phyloP scores from a whole-genome alignment of 164 flowering plant genomes.

The Magnolia sinica region DNA sequence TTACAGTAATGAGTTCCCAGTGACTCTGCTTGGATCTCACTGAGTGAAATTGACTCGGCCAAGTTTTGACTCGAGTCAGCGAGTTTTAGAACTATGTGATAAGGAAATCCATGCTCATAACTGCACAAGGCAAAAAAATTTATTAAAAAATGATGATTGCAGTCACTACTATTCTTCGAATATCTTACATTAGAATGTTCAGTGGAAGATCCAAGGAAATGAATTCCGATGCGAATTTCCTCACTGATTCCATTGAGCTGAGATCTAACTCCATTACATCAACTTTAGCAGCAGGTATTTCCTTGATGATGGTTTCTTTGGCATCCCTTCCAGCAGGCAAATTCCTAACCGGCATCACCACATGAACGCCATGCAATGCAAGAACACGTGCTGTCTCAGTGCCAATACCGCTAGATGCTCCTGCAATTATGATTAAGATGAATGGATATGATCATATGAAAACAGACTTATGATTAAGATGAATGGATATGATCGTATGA shows the following conservation, averaged over 20 bases:
- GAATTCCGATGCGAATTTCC: conserved; percentile 60
- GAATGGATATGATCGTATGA: no score
- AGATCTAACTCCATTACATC: conserved; percentile 82
- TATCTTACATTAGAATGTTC: conserved; percentile 67
- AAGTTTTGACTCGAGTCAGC: no score
- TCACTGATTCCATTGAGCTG: conserved; percentile 59
- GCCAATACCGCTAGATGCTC: conserved; percentile 90
- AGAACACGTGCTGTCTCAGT: conserved; percentile 72
- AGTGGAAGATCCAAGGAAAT: conserved; percentile 48
- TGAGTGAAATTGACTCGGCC: no score
- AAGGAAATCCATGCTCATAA: neutral
- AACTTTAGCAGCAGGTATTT: conserved; percentile 54
- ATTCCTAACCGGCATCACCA: conserved; percentile 74
- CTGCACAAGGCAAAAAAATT: neutral
- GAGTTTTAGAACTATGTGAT: no score
- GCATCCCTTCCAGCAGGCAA: conserved; percentile 42
- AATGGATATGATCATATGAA: no score
- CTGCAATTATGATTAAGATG: conserved; percentile 33
- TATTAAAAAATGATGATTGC: neutral
- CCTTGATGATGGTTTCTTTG: conserved; percentile 50
- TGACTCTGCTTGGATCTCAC: no score
- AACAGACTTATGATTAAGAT: neutral
- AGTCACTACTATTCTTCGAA: neutral
- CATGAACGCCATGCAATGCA: conserved; percentile 65
- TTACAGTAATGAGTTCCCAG: no score